phyloP scores from a whole-genome alignment of 306 rosid genomes.

The Gleditsia sinensis region DNA sequence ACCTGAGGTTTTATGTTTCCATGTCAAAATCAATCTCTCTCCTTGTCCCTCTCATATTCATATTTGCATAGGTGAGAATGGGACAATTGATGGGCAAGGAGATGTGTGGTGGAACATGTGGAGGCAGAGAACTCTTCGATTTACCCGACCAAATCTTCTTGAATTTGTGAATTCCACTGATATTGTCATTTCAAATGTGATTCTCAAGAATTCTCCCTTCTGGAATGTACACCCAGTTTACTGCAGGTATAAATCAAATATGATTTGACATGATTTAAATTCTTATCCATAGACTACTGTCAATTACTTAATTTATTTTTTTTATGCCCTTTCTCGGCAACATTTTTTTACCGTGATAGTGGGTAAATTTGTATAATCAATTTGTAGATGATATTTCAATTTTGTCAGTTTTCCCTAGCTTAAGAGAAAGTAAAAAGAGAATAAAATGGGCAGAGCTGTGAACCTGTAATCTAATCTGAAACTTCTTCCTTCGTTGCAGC shows the following conservation, averaged over 20 bases:
- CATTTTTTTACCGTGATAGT: neutral
- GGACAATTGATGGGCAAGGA: constrained; percentile 95
- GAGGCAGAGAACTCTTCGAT: constrained; percentile 78
- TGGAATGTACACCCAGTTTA: constrained; percentile 98
- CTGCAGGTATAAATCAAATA: constrained; percentile 61
- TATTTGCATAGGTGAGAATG: constrained; percentile 62
- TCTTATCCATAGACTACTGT: neutral
- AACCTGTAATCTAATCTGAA: constrained; percentile 15
- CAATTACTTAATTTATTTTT: neutral
- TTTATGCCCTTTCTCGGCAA: neutral
- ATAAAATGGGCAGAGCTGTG: neutral
- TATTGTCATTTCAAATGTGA: constrained; percentile 77
- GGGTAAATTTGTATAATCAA: neutral
- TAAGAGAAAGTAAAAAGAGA: neutral
- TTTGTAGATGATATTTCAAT: neutral
- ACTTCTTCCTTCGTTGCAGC: constrained; percentile 55
- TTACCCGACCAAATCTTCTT: constrained; percentile 79
- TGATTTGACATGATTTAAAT: neutral
- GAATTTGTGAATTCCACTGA: constrained; percentile 75
- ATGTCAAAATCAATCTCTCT: neutral
- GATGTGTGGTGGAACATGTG: constrained; percentile 98
- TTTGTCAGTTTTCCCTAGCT: neutral
- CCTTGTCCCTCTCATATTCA: neutral
- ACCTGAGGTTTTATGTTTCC: neutral
- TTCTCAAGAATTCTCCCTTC: constrained; percentile 82